These are phyloP conservation scores for Pythium biforme DNA, from an alignment of 352 stramenopile species.

Conservation along the genomic window DNA sequence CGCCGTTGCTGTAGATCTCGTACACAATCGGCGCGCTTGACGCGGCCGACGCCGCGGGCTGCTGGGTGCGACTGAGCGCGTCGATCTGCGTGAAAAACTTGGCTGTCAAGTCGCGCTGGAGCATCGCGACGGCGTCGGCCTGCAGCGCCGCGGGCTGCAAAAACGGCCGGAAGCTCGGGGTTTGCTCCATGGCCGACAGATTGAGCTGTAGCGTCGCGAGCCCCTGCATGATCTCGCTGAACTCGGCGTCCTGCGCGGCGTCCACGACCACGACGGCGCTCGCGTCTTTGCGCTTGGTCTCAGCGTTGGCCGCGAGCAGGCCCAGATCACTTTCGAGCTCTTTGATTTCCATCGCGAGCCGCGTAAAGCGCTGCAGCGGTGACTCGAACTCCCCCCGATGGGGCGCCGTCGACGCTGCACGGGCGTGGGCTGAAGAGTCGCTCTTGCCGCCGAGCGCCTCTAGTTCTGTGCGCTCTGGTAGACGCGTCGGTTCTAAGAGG, in stretches of 20 bases:
- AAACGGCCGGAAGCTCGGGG: constrained; percentile 56
- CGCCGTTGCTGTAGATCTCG: constrained; percentile 78
- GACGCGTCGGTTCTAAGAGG: constrained; percentile 36
- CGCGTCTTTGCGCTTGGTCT: constrained; percentile 34
- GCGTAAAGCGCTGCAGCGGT: constrained; percentile 66
- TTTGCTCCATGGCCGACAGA: constrained; percentile 57
- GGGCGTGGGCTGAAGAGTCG: neutral
- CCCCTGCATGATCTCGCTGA: constrained; percentile 60
- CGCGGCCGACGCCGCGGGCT: constrained; percentile 31
- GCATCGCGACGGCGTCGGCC: constrained; percentile 43
- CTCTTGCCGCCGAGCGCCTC: constrained; percentile 29
- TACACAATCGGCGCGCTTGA: constrained; percentile 58
- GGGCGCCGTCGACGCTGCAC: neutral
- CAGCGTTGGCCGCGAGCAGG: constrained; percentile 41
- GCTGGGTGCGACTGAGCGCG: constrained; percentile 33
- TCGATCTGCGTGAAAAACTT: constrained; percentile 76
- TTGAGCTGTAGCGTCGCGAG: constrained; percentile 63
- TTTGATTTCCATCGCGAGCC: constrained; percentile 65
- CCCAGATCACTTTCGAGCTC: constrained; percentile 66
- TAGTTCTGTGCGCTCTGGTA: constrained; percentile 54
- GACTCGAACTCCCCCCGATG: constrained; percentile 43
- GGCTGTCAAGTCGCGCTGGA: constrained; percentile 68
- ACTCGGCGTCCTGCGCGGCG: constrained; percentile 63
- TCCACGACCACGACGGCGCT: constrained; percentile 49
- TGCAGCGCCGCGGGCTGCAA: constrained; percentile 28